Evolutionary conservation across 1,139 yeast species (phyloP).

Genomic region (Yarrowia galli): DNA sequence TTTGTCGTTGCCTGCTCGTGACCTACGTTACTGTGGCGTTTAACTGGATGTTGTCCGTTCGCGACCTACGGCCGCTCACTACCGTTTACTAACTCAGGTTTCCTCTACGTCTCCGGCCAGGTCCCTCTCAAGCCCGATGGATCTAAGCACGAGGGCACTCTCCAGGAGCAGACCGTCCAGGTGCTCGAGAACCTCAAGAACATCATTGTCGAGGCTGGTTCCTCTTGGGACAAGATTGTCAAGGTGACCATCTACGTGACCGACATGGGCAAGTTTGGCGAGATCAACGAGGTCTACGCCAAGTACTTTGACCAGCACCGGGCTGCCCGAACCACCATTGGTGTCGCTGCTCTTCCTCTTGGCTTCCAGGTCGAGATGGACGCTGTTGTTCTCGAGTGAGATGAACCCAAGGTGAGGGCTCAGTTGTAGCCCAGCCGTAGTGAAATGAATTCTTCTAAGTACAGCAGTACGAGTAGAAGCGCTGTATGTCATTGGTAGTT

Average conservation of each 20-base stretch:
- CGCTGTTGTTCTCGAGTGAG: slow-evolving; percentile 73
- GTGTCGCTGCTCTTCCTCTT: slow-evolving; percentile 85
- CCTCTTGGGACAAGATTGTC: slow-evolving; percentile 80
- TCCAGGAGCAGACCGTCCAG: slow-evolving; percentile 85
- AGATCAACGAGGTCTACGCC: slow-evolving; percentile 82
- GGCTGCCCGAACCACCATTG: slow-evolving; percentile 97
- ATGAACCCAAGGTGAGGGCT: neutral
- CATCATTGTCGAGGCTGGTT: slow-evolving; percentile 81
- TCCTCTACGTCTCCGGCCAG: slow-evolving; percentile 93
- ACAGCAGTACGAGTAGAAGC: too few species aligned
- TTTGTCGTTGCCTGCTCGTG: too few species aligned
- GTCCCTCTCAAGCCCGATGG: slow-evolving; percentile 83
- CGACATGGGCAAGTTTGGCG: slow-evolving; percentile 82
- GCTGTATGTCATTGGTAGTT: too few species aligned
- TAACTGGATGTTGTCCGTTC: neutral
- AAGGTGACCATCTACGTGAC: slow-evolving; percentile 88
- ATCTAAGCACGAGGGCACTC: slow-evolving; percentile 76
- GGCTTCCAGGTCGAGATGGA: slow-evolving; percentile 76
- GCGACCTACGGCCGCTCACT: neutral
- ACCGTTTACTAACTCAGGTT: slow-evolving; percentile 55
- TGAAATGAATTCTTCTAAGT: neutral
- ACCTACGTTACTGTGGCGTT: too few species aligned
- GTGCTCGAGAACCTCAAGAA: slow-evolving; percentile 76
- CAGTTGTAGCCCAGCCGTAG: neutral
- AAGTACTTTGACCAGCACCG: slow-evolving; percentile 81